Evolutionary conservation across 352 stramenopile genomes (phyloP), one percentile per base, ranked within the genome.

Genomic region (Pythium phragmiticola): DNA sequence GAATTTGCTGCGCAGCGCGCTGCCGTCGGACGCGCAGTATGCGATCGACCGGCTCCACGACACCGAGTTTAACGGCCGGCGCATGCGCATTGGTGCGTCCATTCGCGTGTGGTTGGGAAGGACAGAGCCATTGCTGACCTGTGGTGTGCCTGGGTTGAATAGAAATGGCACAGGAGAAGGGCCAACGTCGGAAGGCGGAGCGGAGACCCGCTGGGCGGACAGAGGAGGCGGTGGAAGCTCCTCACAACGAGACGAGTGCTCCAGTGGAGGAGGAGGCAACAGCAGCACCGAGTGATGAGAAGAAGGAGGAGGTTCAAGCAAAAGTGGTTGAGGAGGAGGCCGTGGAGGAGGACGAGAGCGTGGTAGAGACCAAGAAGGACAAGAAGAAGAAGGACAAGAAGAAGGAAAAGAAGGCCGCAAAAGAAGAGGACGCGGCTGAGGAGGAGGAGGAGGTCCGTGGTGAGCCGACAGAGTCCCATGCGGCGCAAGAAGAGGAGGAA

Each of bases 91-190:
- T 48, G 86, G 86, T 94, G 57, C 56, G 80, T 77, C 26, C 34
- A 11, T 39, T 9, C 7, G 34, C 7, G 11, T 11, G 34, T 39
- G 7, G 34, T 39, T 21, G 1, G 34, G 7, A 13, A 11, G 2
- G 34, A 13, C 34, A 39, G 7, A 13, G 9, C 23, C 8, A 6
- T 33, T 30, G n/a, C n/a, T 50, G n/a, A 13, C 19, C 1, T 7
- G 7, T 41, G 17, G 39, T 26, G 36, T 41, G 28, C 12, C 46
- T 60, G 43, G 30, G 42, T 53, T 34, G 23, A 19, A 37, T 59
- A 90, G 82, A 94, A 47, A 76, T 90, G 55, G 82, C 85, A 23
- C 76, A 88, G 71, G 82, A 94, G 51, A 94, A 90, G 68, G 68
- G 75, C 8, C 50, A 66, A 41, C 41, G 51, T 9, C 51, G 54